A percentile compares a stretch with the other conserved stretches of the same genome.
phyloP scores from a whole-genome alignment of 768 basidiomycete species.

The Phlebiopsis flavidoalba region DNA sequence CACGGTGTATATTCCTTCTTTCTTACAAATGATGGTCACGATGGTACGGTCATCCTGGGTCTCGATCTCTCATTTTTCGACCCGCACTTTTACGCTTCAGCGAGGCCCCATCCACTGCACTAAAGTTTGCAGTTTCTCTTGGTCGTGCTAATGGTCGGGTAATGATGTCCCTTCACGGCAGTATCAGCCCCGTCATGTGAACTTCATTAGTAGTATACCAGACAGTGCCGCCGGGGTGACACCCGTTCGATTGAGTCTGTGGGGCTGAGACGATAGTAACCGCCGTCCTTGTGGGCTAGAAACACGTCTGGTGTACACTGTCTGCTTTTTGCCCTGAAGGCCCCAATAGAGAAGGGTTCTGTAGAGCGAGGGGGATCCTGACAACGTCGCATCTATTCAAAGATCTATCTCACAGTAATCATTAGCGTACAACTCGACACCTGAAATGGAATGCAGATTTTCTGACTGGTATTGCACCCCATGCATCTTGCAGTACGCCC shows the following conservation, averaged over 20 bases:
- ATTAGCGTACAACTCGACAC: neutral
- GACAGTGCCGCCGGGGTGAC: slow-evolving; percentile 73
- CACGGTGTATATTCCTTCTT: no score
- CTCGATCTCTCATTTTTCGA: no score
- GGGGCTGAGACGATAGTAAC: slow-evolving; percentile 66
- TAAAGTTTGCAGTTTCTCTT: neutral
- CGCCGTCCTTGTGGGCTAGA: no score
- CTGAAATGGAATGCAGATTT: neutral
- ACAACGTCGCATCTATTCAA: slow-evolving; percentile 90
- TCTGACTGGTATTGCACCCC: slow-evolving; percentile 69
- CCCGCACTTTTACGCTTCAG: no score
- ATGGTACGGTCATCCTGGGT: no score
- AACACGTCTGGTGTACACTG: slow-evolving; percentile 53
- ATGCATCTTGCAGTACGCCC: slow-evolving; percentile 56
- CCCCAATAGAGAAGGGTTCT: slow-evolving; percentile 39
- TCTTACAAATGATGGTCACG: no score
- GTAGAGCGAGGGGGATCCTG: slow-evolving; percentile 67
- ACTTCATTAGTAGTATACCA: slow-evolving; percentile 62
- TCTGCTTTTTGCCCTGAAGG: slow-evolving; percentile 40
- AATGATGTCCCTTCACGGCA: slow-evolving; percentile 33
- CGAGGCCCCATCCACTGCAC: slow-evolving; percentile 7
- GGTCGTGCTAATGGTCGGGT: slow-evolving; percentile 28
- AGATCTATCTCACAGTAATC: slow-evolving; percentile 43
- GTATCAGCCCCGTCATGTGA: slow-evolving; percentile 71
- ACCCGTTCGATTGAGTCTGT: slow-evolving; percentile 57